These are phyloP conservation scores for Cordyceps pruinosa DNA, from an alignment of 2,329 filamentous ascomycete genomes.

Conservation along the genomic window DNA sequence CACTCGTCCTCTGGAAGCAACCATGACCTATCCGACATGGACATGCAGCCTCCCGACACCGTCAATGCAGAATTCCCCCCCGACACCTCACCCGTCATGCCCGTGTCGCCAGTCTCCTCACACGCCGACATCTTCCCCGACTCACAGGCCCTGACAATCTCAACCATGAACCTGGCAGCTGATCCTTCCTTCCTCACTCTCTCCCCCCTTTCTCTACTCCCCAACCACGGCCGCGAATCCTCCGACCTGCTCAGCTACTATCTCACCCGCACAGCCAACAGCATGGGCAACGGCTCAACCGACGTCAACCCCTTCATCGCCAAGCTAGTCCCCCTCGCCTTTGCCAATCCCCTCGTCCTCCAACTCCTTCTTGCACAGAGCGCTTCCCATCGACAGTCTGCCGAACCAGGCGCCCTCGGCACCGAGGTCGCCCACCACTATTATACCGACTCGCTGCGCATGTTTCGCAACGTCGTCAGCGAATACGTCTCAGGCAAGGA, in stretches of 20 bases:
- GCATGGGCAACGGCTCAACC: constrained; percentile 42
- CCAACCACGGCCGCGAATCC: constrained; percentile 7
- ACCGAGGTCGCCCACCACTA: constrained; percentile 29
- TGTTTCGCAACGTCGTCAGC: constrained; percentile 29
- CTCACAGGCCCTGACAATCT: neutral
- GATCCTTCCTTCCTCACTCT: constrained; percentile 18
- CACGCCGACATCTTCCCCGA: neutral
- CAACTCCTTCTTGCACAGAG: constrained; percentile 41
- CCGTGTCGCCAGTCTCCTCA: neutral
- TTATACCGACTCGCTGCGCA: constrained; percentile 29
- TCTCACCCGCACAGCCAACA: constrained; percentile 35
- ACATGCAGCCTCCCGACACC: neutral
- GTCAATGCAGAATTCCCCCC: neutral
- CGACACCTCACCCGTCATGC: neutral
- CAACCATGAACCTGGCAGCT: neutral
- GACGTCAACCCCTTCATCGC: constrained; percentile 39
- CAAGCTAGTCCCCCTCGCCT: constrained; percentile 39
- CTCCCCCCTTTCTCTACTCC: constrained; percentile 21
- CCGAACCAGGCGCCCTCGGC: constrained; percentile 19
- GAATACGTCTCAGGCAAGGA: constrained; percentile 28
- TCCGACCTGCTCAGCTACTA: constrained; percentile 39
- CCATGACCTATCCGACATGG: neutral
- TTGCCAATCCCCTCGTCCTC: constrained; percentile 37
- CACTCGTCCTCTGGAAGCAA: constrained; percentile 7
- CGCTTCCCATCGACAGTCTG: constrained; percentile 31